Conservation (phyloP, 305 asterid species). For the Vinca major region DNA sequence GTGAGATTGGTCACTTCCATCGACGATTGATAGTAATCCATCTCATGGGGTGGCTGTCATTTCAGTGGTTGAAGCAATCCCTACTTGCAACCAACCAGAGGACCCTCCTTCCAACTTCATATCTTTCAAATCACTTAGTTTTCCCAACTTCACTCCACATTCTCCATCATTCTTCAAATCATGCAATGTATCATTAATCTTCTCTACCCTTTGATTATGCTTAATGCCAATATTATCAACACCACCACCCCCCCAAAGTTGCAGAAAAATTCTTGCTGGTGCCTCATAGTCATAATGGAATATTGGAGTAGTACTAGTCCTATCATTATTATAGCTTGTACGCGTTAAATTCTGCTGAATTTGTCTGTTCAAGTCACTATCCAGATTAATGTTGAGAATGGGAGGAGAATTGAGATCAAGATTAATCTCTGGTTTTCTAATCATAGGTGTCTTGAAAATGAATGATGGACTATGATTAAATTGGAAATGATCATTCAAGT, state of each 20-base stretch:
- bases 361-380: too few relatives aligned
- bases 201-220: neutral
- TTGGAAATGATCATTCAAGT: conserved; percentile 27
- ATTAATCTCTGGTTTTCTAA: conserved; percentile 15
- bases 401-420: conserved; percentile 49
- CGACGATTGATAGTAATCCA: neutral
- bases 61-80: conserved; percentile 44
- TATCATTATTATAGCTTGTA: too few relatives aligned
- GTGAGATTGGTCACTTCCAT: too few relatives aligned
- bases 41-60: conserved; percentile 11
- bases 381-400: too few relatives aligned
- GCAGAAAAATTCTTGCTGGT: conserved; percentile 25
- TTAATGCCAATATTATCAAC: too few relatives aligned
- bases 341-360: too few relatives aligned
- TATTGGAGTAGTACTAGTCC: too few relatives aligned
- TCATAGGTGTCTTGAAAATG: conserved; percentile 29
- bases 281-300: conserved; percentile 16
- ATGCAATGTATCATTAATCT: neutral
- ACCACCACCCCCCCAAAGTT: conserved; percentile 21
- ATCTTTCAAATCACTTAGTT: conserved; percentile 46
- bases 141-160: conserved; percentile 25
- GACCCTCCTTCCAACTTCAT: conserved; percentile 45
- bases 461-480: conserved; percentile 25
- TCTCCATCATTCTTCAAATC: conserved; percentile 12
- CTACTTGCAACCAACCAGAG: conserved; percentile 60